Base-by-base conservation (phyloP, 2,329 filamentous ascomycete genomes). In the Dichotomopilus funicola region DNA sequence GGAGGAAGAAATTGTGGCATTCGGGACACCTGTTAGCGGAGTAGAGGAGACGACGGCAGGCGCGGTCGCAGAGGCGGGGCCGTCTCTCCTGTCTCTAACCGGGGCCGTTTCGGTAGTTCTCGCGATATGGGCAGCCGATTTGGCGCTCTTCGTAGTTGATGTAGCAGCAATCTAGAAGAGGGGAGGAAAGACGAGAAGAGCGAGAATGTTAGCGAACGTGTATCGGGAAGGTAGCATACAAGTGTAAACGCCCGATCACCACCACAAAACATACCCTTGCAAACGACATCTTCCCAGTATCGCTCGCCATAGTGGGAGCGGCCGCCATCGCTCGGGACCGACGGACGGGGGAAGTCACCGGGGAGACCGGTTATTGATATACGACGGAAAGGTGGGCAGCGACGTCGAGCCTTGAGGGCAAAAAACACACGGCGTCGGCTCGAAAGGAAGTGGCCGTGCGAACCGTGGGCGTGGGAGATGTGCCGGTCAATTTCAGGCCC, bases 261-360 rank as follows among this genome's bases (percentile, higher is more conserved):
- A 49, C 37, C 41, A 58, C 76, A 56, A 74, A 38, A 58, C 76
- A 56, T 74, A 89, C 87, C 80, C 88, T 90, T 72, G 87, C 87
- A 76, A 91, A 91, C 44, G 87, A 89, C 64, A 85, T 79, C 71
- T 82, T 83, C 52, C 73, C 73, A 54, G 73, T 61, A 62, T 79
- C 77, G 59, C 75, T 66, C 63, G 74, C 70, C 63, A 76, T 70
- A 65, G 68, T 66, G 55, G 74, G 72, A 54, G 74, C 68, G 47
- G 76, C 72, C 59, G 77, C 73, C 78, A 81, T 81, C 61, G 61
- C 65, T 27, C 19, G 19, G 19, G 19, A 27, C 19, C 19, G 54
- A 57, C 53, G 58, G 58, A 57, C 55, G 60, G 62, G 64, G 59
- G 54, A 62, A 42, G 56, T 56, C n/a, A 49, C 33, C 54, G 53